Conservation (phyloP, 2,329 filamentous ascomycete species). For the Epichloe brachyelytri region DNA sequence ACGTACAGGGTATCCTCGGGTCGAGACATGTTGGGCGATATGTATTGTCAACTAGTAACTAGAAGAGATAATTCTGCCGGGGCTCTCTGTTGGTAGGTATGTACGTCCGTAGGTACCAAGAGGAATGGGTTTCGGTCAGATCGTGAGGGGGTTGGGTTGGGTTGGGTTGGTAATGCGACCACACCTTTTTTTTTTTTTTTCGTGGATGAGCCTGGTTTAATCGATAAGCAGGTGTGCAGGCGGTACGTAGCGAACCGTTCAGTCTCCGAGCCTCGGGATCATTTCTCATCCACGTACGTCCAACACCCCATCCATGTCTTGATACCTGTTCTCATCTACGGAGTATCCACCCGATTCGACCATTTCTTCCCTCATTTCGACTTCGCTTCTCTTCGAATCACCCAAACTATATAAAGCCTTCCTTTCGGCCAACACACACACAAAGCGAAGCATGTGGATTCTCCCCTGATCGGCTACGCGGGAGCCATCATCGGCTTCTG, state of each 20-base stretch:
- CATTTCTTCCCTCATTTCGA: too few species aligned
- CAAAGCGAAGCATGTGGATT: slow-evolving; percentile 66
- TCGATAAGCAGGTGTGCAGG: slow-evolving; percentile 6
- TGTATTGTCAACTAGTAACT: not conserved
- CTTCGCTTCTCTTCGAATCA: not conserved
- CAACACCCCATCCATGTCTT: not conserved
- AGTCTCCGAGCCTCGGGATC: not conserved
- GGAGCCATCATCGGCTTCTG: slow-evolving; percentile 81
- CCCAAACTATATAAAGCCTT: not conserved
- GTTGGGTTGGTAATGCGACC: not conserved
- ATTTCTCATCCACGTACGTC: not conserved
- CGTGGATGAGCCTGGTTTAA: slow-evolving; percentile 5
- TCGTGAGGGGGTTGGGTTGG: not conserved
- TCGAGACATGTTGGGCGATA: slow-evolving; percentile 63
- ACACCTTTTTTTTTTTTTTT: not conserved
- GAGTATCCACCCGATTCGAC: too few species aligned
- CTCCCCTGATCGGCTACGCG: slow-evolving; percentile 81
- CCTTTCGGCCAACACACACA: not conserved
- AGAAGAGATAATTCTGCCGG: too few species aligned
- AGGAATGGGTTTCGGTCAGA: not conserved
- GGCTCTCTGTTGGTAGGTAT: too few species aligned
- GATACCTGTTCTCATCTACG: too few species aligned
- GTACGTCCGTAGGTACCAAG: too few species aligned
- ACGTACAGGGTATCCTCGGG: slow-evolving; percentile 86
- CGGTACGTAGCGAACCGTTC: too few species aligned